Evolutionary conservation across 306 rosid genomes (phyloP), one percentile per base, ranked within the genome.

Genomic region (Bauhinia variegata): DNA sequence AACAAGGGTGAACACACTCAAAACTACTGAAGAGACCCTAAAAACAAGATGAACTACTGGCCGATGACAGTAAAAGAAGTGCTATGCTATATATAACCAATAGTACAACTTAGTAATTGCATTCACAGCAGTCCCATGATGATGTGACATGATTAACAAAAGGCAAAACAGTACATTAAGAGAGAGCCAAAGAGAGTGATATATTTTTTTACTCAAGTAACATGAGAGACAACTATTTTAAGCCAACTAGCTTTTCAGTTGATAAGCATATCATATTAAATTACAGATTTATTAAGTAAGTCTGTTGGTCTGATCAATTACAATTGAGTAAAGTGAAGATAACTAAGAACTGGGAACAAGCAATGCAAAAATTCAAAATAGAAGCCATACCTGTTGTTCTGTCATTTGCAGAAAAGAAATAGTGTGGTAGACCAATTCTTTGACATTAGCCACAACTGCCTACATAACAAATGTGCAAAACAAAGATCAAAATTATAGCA

Each of bases 351-450:
- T 36, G 49, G 57, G 58, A 53, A 60, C 18, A 36, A 32, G 15
- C 31, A 67, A 63, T 11, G 12, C 15, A 7, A 70, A 71, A 37
- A 38, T 57, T 62, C 5, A 61, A 60, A 81, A 46, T 37, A 53
- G 48, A 18, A 16, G 60, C 5, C 54, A 63, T 56, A 87, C 96
- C 98, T 92, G 98, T 9, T 86, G 91, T 71, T 80, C 89, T 30
- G 96, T 92, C 64, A 92, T 89, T 77, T 92, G 98, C 79, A 92
- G 91, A 78, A 92, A 92, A 70, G 88, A 87, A 64, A 92, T 87
- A 55, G 93, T 89, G 80, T 84, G 80, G 83, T 89, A 87, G 16
- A 76, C 96, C 93, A 92, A 75, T 78, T 92, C 98, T 65, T 81
- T 87, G 53, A 87, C 69, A 79, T 88, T 84, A 63, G 72, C 78